Evolutionary conservation across 2,329 filamentous ascomycete species (phyloP).

Genomic region (Aspergillus cejpii): DNA sequence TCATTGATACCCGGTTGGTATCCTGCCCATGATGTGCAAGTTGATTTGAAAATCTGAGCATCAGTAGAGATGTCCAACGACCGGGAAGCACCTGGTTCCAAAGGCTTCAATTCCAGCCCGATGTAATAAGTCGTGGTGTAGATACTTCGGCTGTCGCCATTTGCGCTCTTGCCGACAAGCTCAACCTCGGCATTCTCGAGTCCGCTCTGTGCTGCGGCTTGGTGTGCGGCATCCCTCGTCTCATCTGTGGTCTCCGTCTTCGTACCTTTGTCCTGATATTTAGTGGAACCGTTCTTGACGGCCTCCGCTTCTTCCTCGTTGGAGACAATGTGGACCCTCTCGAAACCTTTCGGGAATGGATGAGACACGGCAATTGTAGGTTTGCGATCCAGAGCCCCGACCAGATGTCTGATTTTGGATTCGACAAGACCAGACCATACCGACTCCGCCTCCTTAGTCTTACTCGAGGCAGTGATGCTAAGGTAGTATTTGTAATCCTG

Average conservation of each 20-base stretch:
- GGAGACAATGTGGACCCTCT: conserved; percentile 66
- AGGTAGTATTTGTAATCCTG: conserved; percentile 92
- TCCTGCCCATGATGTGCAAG: conserved; percentile 67
- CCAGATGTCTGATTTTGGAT: conserved; percentile 82
- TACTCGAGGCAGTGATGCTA: conserved; percentile 75
- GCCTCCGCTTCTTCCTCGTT: conserved; percentile 56
- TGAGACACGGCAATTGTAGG: conserved; percentile 74
- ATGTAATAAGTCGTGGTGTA: conserved; percentile 95
- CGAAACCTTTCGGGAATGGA: conserved; percentile 88
- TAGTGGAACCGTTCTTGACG: conserved; percentile 56
- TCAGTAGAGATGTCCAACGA: conserved; percentile 59
- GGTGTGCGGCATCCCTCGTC: conserved; percentile 45
- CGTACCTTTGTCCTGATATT: conserved; percentile 51
- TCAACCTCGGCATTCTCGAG: conserved; percentile 37
- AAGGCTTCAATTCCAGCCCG: conserved; percentile 68
- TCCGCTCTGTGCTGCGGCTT: conserved; percentile 44
- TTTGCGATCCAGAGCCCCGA: conserved; percentile 74
- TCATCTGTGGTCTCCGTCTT: conserved; percentile 50
- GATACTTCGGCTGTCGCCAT: conserved; percentile 48
- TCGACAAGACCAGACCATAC: conserved; percentile 89
- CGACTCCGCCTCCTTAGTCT: conserved; percentile 74
- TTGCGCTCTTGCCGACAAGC: conserved; percentile 29
- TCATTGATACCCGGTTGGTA: conserved; percentile 71
- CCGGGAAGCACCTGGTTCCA: conserved; percentile 54
- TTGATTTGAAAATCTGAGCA: conserved; percentile 78